Evolutionary conservation across 352 stramenopile species (phyloP), one percentile per base, ranked within the genome.

Genomic region (Albugo candida): DNA sequence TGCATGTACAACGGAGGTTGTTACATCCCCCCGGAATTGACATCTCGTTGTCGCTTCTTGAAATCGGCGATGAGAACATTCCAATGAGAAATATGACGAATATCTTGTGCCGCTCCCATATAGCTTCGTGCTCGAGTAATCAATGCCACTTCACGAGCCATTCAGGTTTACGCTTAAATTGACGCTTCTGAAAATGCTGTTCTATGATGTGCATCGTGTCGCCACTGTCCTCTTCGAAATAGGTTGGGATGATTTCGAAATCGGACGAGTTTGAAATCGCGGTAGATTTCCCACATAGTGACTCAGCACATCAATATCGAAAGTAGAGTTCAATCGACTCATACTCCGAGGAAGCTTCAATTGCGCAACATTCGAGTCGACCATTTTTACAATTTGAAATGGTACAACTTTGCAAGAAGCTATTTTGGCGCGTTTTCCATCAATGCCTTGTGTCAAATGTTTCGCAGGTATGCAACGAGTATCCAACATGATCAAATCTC

Each of bases 261-360:
- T n/a, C n/a, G n/a, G n/a, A n/a, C n/a, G n/a, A n/a, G n/a, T n/a
- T n/a, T n/a, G n/a, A n/a, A n/a, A n/a, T n/a, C n/a, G n/a, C n/a
- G n/a, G n/a, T n/a, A n/a, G n/a, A n/a, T n/a, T n/a, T n/a, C n/a
- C n/a, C n/a, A n/a, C n/a, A n/a, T n/a, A n/a, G n/a, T n/a, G n/a
- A n/a, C n/a, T n/a, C n/a, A 40, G 45, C 35, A 0, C 8, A 2
- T 60, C 49, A 5, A 60, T 51, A 18, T 52, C 56, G 54, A 60
- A 56, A 2, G 20, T 20, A 5, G 19, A 13, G 41, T 60, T 31
- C 1, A 60, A 1, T 3, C 34, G 36, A 2, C 21, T 35, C 44
- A 60, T 47, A 18, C 34, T 41, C 10, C n/a, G 18, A 13, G 54
- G 49, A 16, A 60, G 19, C 16, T 56, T 48, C n/a, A 56, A 41